Percentiles rank a stretch among this genome's conserved stretches.
Conservation (phyloP, 176 grass and related monocot species). For the Chrysopogon serrulatus region DNA sequence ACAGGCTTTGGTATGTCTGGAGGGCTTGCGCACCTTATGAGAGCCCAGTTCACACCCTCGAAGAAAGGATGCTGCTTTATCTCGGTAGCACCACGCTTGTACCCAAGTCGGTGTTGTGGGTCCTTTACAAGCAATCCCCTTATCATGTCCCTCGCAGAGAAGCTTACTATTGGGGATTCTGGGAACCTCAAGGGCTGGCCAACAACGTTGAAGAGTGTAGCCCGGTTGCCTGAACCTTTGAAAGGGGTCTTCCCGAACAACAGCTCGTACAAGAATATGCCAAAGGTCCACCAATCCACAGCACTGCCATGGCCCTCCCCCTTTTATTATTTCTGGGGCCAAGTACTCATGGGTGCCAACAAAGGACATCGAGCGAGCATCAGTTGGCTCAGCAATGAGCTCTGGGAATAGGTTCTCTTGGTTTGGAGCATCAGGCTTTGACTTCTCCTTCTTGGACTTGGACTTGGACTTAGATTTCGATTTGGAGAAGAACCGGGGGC, state of each 20-base stretch:
- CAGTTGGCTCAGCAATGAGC: slow-evolving; percentile 82
- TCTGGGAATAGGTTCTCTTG: slow-evolving; percentile 73
- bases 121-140: slow-evolving; percentile 78
- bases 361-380: slow-evolving; percentile 91
- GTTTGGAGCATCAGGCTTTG: slow-evolving; percentile 53
- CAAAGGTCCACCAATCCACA: slow-evolving; percentile 91
- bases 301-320: slow-evolving; percentile 81
- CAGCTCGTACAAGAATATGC: slow-evolving; percentile 84
- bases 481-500: slow-evolving; percentile 65
- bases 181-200: slow-evolving; percentile 75
- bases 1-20: slow-evolving; percentile 74
- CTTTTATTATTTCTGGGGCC: slow-evolving; percentile 90
- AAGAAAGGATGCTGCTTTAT: slow-evolving; percentile 89
- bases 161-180: slow-evolving; percentile 61
- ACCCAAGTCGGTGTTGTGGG: slow-evolving; percentile 64
- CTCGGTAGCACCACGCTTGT: slow-evolving; percentile 71
- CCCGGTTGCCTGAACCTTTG: slow-evolving; percentile 83
- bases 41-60: slow-evolving; percentile 84
- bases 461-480: slow-evolving; percentile 61
- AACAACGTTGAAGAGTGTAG: slow-evolving; percentile 79
- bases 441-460: slow-evolving; percentile 58
- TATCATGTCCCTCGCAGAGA: slow-evolving; percentile 76
- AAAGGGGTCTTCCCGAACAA: slow-evolving; percentile 83
- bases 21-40: slow-evolving; percentile 71
- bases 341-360: slow-evolving; percentile 95